Evolutionary conservation across 768 basidiomycete genomes (phyloP), one percentile per base, ranked within the genome.

Genomic region (Tylopilus intermedius): DNA sequence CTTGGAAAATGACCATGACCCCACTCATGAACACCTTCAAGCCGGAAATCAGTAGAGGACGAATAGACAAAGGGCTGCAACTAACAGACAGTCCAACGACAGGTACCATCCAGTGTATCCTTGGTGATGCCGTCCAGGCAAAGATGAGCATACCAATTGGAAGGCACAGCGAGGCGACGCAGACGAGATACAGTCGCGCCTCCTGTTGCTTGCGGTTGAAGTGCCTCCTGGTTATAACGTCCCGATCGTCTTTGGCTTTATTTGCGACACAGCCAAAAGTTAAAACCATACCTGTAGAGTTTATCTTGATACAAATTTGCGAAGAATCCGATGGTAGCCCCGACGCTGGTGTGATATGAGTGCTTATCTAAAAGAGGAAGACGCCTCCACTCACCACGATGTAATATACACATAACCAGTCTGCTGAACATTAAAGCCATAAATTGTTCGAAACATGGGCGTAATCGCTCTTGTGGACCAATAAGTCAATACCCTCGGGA

Each of bases 121-220:
- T 59, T 0, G 77, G 60, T 51, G 75, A 80, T 14, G 81, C 78
- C 18, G 82, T 81, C 81, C 84, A 88, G 0, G 83, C 86, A 58
- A 82, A 88, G 14, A 88, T 79, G 64, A 87, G 80, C 76, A 86
- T 81, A 26, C 76, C 77, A 1, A 72, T 54, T 0, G 84, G 83
- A 51, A 83, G 70, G 4, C 79, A 63, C 26, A 85, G 41, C 0
- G 74, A 81, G 0, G 79, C 82, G 22, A 72, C 62, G 62, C 83
- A 82, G 24, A 80, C 75, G 15, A 71, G 61, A 50, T 80, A 82
- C 18, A 87, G 62, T 7, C 85, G 76, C 0, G 85, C 84, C 67
- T 86, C 85, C 8, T 72, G 74, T 5, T 75, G 63, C 49, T 43
- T 66, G n/a, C 6, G 51, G 8, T 54, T 1, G 42, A 57, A 57